Evolutionary conservation across 2,329 filamentous ascomycete species (phyloP).

Genomic region (Fusarium pseudonygamai): DNA sequence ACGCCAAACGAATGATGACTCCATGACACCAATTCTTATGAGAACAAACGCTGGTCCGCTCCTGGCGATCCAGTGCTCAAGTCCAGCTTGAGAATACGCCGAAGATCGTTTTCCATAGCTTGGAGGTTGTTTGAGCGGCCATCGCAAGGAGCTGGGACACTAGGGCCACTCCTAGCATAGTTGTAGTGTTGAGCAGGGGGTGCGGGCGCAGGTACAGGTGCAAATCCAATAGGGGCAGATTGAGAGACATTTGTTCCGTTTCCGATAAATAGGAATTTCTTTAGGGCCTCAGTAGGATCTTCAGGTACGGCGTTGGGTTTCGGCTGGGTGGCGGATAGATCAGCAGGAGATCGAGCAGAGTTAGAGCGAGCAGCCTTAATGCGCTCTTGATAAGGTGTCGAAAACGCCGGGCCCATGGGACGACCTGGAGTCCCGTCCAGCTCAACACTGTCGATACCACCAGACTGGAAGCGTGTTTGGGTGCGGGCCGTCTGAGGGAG

Average conservation of each 20-base stretch:
- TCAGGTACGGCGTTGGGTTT: conserved; percentile 30
- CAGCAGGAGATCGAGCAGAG: conserved; percentile 37
- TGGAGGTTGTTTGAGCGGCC: conserved; percentile 47
- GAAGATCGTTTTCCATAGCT: conserved; percentile 63
- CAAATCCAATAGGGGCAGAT: conserved; percentile 28
- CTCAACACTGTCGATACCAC: conserved; percentile 57
- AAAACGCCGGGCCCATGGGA: conserved; percentile 72
- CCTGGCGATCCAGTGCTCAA: conserved; percentile 39
- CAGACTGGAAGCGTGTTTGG: conserved; percentile 32
- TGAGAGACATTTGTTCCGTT: conserved; percentile 37
- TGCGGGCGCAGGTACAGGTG: conserved; percentile 31
- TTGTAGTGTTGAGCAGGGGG: conserved; percentile 24
- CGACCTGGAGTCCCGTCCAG: conserved; percentile 67
- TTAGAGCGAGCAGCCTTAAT: conserved; percentile 63
- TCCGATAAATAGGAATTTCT: conserved; percentile 64
- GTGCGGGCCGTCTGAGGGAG: conserved; percentile 42
- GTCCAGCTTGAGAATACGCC: conserved; percentile 61
- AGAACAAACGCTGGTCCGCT: conserved; percentile 41
- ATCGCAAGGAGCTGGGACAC: conserved; percentile 12
- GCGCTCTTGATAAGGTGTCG: conserved; percentile 71
- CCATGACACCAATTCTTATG: conserved; percentile 23
- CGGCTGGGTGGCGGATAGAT: conserved; percentile 18
- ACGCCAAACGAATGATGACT: conserved; percentile 31
- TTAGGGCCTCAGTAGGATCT: conserved; percentile 60
- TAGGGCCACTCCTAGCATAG: conserved; percentile 4